These are phyloP conservation scores for Lepiota subincarnata DNA, from an alignment of 768 basidiomycete species.

Conservation along the genomic window DNA sequence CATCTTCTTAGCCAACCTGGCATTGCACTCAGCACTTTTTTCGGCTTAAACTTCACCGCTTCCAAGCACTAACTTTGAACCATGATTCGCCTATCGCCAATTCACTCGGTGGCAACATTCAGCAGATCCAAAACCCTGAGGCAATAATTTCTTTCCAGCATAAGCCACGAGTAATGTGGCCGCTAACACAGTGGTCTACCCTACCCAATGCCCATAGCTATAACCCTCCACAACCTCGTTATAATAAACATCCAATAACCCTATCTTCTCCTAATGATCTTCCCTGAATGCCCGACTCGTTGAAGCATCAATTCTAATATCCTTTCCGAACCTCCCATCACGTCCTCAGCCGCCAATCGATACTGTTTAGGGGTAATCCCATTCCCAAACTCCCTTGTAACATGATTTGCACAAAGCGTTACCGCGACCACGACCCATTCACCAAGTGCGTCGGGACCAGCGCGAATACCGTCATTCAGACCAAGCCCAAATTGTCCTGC, in stretches of 20 bases:
- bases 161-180: no score
- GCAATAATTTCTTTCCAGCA: background rate
- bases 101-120: no score
- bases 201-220: background rate
- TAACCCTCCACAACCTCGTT: background rate
- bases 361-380: constrained; percentile 60
- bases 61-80: no score
- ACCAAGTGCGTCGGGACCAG: constrained; percentile 55
- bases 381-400: constrained; percentile 58
- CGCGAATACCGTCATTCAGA: constrained; percentile 52
- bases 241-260: background rate
- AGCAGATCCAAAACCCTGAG: no score
- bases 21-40: no score
- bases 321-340: constrained; percentile 36
- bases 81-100: no score
- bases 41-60: no score
- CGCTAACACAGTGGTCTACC: background rate
- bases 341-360: constrained; percentile 46
- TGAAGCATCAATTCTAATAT: constrained; percentile 17
- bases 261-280: constrained; percentile 14
- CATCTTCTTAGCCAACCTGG: no score
- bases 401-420: constrained; percentile 67
- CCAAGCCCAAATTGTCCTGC: constrained; percentile 35
- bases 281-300: constrained; percentile 22
- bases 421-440: constrained; percentile 56